A percentile compares a stretch with the other conserved stretches of the same genome.
Evolutionary conservation across 768 basidiomycete genomes (phyloP).

Genomic region (Russula ochroleuca): DNA sequence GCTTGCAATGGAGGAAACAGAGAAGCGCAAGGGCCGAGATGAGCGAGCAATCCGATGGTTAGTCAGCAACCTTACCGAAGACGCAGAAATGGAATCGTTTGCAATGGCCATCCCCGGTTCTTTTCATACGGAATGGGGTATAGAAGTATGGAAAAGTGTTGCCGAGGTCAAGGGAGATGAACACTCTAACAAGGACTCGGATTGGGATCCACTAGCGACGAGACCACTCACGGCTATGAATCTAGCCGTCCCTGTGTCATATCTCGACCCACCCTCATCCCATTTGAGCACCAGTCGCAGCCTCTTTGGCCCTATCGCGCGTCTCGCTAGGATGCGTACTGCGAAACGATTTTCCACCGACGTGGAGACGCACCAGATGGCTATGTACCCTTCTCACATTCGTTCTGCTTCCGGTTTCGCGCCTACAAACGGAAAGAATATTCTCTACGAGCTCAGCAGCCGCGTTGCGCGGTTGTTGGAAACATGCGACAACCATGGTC

Average conservation of each 20-base stretch:
- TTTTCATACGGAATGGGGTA: background rate
- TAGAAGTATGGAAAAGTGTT: slow-evolving; percentile 1
- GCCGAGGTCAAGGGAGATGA: background rate
- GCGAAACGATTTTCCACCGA: background rate
- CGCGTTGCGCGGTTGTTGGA: slow-evolving; percentile 7
- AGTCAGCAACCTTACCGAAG: background rate
- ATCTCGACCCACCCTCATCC: background rate
- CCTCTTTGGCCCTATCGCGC: background rate
- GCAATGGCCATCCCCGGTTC: slow-evolving; percentile 5
- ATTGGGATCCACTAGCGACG: background rate
- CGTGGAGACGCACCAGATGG: background rate
- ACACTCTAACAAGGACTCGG: background rate
- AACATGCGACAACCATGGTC: background rate
- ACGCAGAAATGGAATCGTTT: slow-evolving; percentile 9
- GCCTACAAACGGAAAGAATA: background rate
- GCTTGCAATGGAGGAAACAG: slow-evolving; percentile 14
- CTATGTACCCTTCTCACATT: background rate
- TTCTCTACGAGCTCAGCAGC: slow-evolving; percentile 6
- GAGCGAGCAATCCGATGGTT: slow-evolving; percentile 5
- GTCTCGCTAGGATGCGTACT: background rate
- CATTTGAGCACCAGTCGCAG: background rate
- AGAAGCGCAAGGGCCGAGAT: slow-evolving; percentile 6
- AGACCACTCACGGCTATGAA: background rate
- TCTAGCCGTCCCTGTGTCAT: too few species aligned
- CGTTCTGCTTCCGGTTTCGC: background rate